Base-by-base conservation (phyloP, 2,329 filamentous ascomycete genomes). In the Hypocreales sp. region DNA sequence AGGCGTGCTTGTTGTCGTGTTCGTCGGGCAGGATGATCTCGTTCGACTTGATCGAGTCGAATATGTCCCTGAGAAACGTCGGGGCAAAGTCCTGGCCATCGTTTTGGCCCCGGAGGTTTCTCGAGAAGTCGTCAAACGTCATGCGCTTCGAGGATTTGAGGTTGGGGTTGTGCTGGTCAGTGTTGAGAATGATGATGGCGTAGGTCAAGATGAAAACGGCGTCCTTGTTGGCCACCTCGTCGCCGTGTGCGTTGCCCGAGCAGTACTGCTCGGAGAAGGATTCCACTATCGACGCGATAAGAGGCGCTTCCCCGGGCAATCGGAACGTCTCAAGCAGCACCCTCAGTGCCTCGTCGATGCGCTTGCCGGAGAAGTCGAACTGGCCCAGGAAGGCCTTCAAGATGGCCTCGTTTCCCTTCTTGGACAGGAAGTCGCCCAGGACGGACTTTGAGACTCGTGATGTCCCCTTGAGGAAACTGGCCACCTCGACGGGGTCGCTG, bases 1-100 rank as follows among this genome's bases (percentile, higher is more conserved):
- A 95, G 2, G 84, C 86, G 55, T 93, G 79, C 48, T 87, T 80
- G 50, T 93, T 94, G 46, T 94, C 86, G 48, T 95, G 90, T 52
- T 98, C 90, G 38, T 95, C 90, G 0, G 90, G 90, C 14, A 98
- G 58, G 37, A 98, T 94, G 36, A 98, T 98, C 52, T 98, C 90
- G 38, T 90, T 82, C 12, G 72, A 73, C 47, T 79, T 83, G 57
- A 98, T 98, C 1, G 83, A 83, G 40, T 93, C 75, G 44, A 78
- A 98, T 30, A 95, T 93, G 3, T 71, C 71, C 45, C 84, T 70
- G 1, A 98, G 64, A 45, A 87, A 95, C 35, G 86, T 77, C 0
- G 71, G 65, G 5, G 76, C 68, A 47, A 95, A 98, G 46, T 98
- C 77, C 38, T 82, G 68, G 28, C 79, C 80, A 15, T 68, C 73